Base-by-base conservation (phyloP, 2,329 filamentous ascomycete species). In the Diaporthe caulivora region DNA sequence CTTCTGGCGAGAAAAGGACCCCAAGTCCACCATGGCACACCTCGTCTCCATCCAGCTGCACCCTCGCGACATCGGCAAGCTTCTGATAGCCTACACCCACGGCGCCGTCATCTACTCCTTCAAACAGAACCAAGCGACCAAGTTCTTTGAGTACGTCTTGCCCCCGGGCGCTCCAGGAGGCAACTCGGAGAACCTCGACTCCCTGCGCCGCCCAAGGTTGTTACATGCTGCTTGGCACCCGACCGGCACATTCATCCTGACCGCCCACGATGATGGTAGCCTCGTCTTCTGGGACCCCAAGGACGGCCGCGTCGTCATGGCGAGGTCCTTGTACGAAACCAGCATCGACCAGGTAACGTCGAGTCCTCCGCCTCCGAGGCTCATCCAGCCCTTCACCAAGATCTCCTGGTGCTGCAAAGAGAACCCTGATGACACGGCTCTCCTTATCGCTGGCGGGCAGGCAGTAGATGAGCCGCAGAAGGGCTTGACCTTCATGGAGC, bases 281-380 rank as follows among this genome's bases (percentile, higher is more conserved):
- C 85, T 99, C 60, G 96, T 97, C 0, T 93, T 98, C 77, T 99
- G 96, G 95, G 97, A 99, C 81, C 87, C 93, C 0, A 97, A 95
- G 78, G 96, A 98, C 80, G 95, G 94, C 10, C 91, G 94, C 72
- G 86, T 97, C 49, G 85, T 99, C 9, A 91, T 95, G 86, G 95
- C 96, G 5, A 88, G 97, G 78, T 98, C 94, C 0, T 83, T 98
- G 42, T 90, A 92, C 71, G 91, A 94, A 72, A 90, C 89, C 5
- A 90, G 94, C 78, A 86, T 98, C 71, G 90, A 98, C 77, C 89
- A 92, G 75, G 91, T 92, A 2, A 87, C 87, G 0, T 81, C 86
- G 18, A 78, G 84, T 1, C 83, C 87, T 4, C 87, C 86, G 1
- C 87, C 86, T 0, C 85, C 91, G 54, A 87, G 87, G 21, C 83